Percentiles rank a stretch among this genome's conserved stretches.
Evolutionary conservation across 192 early-diverging fungal species (phyloP).

Genomic region (Cetraspora pellucida): DNA sequence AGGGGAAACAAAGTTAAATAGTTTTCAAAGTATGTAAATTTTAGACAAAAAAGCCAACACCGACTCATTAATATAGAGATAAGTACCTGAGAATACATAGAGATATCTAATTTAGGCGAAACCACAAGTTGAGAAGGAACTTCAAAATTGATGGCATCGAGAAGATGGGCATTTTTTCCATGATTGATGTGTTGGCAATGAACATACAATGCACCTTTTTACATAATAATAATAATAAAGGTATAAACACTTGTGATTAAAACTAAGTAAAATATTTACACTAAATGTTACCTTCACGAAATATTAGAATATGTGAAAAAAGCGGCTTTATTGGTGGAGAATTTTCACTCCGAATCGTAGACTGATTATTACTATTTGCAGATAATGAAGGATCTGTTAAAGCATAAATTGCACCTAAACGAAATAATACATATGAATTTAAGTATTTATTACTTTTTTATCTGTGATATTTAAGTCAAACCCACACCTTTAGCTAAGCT

Average conservation of each 20-base stretch:
- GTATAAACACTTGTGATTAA: not conserved
- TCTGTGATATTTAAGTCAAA: not conserved
- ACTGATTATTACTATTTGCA: not conserved
- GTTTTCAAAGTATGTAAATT: not conserved
- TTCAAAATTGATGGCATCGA: not conserved
- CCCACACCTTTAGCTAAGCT: slow-evolving; percentile 22
- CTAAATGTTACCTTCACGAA: slow-evolving; percentile 1
- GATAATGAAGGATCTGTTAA: not conserved
- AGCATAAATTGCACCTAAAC: slow-evolving; percentile 9
- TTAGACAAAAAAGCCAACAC: not conserved
- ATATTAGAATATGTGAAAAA: slow-evolving; percentile 22
- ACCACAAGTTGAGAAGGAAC: not conserved
- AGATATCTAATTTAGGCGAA: not conserved
- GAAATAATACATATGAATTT: not conserved
- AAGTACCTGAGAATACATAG: not conserved
- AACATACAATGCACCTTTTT: slow-evolving; percentile 18
- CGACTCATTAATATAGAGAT: not conserved
- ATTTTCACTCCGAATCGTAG: not conserved
- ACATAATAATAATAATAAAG: not conserved
- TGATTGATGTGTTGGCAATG: slow-evolving; percentile 12
- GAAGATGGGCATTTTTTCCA: not conserved
- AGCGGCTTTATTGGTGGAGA: not conserved
- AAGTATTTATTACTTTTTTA: not conserved
- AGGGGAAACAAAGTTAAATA: not conserved
- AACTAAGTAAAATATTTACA: not conserved